A percentile compares a stretch with the other conserved stretches of the same genome.
Evolutionary conservation across 2,329 filamentous ascomycete genomes (phyloP).

Genomic region (Sporothrix euskadiensis): DNA sequence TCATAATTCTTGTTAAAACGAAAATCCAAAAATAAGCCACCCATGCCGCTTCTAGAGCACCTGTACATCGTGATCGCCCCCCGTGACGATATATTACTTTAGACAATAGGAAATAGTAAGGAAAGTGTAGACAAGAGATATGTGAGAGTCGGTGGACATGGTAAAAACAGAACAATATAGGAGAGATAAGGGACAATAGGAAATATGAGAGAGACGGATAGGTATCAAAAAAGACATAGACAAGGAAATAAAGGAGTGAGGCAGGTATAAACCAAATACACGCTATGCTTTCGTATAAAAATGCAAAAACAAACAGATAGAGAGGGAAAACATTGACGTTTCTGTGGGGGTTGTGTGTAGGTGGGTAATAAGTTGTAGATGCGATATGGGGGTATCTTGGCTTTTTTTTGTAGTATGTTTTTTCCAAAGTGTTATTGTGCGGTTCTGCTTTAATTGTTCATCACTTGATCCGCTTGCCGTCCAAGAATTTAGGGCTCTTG

Average conservation of each 20-base stretch:
- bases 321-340: neutral
- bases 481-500: slow-evolving; percentile 55
- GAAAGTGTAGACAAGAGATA: slow-evolving; percentile 17
- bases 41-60: neutral
- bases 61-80: neutral
- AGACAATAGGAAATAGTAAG: slow-evolving; percentile 16
- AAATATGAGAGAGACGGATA: neutral
- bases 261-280: slow-evolving; percentile 1
- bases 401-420: neutral
- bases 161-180: neutral
- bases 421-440: slow-evolving; percentile 9
- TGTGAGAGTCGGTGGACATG: neutral
- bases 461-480: slow-evolving; percentile 52
- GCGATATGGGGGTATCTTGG: slow-evolving; percentile 12
- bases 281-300: slow-evolving; percentile 32
- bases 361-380: neutral
- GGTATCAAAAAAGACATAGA: slow-evolving; percentile 11
- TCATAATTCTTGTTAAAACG: slow-evolving; percentile 19
- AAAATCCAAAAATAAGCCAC: slow-evolving; percentile 14
- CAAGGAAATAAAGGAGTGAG: slow-evolving; percentile 6
- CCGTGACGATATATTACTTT: slow-evolving; percentile 15
- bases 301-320: slow-evolving; percentile 7
- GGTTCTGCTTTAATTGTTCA: neutral
- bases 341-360: slow-evolving; percentile 19
- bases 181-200: neutral